Percentiles rank a stretch among this genome's conserved stretches.
Conservation (phyloP, 768 basidiomycete genomes). For the Podaxis mareebaensis region DNA sequence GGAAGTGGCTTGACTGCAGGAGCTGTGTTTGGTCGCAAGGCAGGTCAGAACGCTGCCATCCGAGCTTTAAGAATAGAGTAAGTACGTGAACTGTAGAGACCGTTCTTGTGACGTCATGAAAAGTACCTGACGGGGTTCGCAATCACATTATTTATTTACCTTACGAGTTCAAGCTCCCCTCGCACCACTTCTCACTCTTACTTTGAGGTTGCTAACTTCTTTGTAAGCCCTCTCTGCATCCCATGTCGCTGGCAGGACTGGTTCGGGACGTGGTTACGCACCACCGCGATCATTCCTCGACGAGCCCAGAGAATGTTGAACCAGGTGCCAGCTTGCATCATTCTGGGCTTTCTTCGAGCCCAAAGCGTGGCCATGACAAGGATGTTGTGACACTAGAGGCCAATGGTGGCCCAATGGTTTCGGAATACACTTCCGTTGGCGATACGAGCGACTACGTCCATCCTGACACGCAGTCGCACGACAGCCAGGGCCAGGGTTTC, state of each 20-base stretch:
- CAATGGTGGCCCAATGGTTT: background rate
- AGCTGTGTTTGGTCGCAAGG: slow-evolving; percentile 63
- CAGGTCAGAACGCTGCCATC: slow-evolving; percentile 47
- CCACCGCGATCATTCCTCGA: background rate
- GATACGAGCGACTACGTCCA: slow-evolving; percentile 1
- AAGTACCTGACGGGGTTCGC: background rate
- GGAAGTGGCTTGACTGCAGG: slow-evolving; percentile 67
- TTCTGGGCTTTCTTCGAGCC: background rate
- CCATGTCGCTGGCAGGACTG: slow-evolving; percentile 29
- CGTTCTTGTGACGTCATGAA: slow-evolving; percentile 17
- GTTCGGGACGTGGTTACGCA: slow-evolving; percentile 20
- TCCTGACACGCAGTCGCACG: background rate
- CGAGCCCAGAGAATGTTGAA: background rate
- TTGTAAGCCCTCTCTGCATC: background rate
- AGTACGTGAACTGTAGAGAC: slow-evolving; percentile 13
- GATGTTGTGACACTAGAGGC: background rate
- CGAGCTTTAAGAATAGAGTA: slow-evolving; percentile 13
- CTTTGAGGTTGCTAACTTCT: background rate
- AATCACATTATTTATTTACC: background rate
- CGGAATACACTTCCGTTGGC: background rate
- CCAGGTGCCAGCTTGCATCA: background rate
- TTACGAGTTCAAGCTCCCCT: background rate
- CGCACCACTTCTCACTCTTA: background rate
- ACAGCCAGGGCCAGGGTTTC: background rate
- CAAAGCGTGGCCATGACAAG: background rate